Base-by-base conservation (phyloP, 2,329 filamentous ascomycete species). In the Talaromyces rugulosus region DNA sequence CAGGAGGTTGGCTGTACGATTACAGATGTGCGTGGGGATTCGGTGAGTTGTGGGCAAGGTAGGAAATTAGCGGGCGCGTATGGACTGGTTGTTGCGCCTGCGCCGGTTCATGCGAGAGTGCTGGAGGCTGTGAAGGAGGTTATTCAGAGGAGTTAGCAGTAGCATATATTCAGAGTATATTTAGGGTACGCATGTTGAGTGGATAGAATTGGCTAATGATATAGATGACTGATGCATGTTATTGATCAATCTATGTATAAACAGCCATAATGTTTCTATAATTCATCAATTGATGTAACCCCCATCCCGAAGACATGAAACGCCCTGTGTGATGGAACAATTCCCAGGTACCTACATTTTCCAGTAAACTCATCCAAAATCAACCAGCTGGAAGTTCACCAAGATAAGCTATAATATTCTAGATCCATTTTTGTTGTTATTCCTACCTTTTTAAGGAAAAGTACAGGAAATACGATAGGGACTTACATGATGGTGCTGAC, bases 1-100 rank as follows among this genome's bases (percentile, higher is more conserved):
- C 70, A 79, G 60, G 83, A 85, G 67, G 75, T 79, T 1, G 83
- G 83, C 6, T 81, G 80, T 8, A 72, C 75, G 56, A 77, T 85
- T 28, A 81, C 76, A 2, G 83, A 85, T 68, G 69, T 84, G 52
- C 70, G 81, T 33, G 83, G 83, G 1, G 80, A 74, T 40, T 66
- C 74, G 3, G 79, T 85, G 36, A 80, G 83, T 62, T 83, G 82
- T 66, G 71, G 74, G 5, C 60, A 71, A n/a, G 78, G 78, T 6
- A 71, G 78, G 63, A 74, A 69, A 14, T 66, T 80, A 51, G 69
- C 71, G 16, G 23, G 23, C 2, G 78, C 78, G 61, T 70, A 73
- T 63, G 78, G 78, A 6, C 73, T 78, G 70, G 71, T 80, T 57
- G 74, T 76, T 63, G 77, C 77, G 47, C 74, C 75, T 44, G 66